Evolutionary conservation across 1,284 basidiomycete species (phyloP).

Genomic region (Pyrrhoderma lamaoense): DNA sequence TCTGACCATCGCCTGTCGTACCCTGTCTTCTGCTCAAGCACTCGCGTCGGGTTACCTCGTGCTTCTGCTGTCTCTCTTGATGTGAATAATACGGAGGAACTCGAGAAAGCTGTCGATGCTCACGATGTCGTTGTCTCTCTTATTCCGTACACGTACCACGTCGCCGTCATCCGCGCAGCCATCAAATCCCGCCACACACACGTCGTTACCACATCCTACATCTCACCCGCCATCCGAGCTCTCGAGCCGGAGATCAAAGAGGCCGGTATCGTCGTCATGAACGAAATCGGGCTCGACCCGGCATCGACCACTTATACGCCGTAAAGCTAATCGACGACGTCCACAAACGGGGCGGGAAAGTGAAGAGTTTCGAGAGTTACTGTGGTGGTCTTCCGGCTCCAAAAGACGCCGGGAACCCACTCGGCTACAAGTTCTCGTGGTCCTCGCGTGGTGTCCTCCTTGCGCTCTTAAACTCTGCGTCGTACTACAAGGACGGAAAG

Average conservation of each 20-base stretch:
- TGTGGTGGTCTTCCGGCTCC: slow-evolving; percentile 96
- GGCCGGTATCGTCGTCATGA: slow-evolving; percentile 93
- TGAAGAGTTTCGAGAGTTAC: slow-evolving; percentile 94
- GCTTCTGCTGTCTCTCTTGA: slow-evolving; percentile 79
- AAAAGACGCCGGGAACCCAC: slow-evolving; percentile 85
- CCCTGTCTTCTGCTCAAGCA: slow-evolving; percentile 65
- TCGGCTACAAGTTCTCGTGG: slow-evolving; percentile 99
- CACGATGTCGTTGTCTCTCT: slow-evolving; percentile 95
- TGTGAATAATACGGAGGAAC: slow-evolving; percentile 64
- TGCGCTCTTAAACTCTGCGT: slow-evolving; percentile 88
- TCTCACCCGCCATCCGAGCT: slow-evolving; percentile 82
- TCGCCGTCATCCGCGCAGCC: slow-evolving; percentile 87
- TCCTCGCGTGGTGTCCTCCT: slow-evolving; percentile 94
- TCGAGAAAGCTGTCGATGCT: slow-evolving; percentile 76
- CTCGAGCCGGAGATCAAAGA: slow-evolving; percentile 80
- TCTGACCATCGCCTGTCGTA: slow-evolving; percentile 88
- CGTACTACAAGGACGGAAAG: slow-evolving; percentile 68
- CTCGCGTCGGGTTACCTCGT: slow-evolving; percentile 63
- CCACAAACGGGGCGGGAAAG: slow-evolving; percentile 91
- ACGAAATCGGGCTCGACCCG: slow-evolving; percentile 97
- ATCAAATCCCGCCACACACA: slow-evolving; percentile 93
- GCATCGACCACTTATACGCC: slow-evolving; percentile 93
- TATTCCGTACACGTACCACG: slow-evolving; percentile 94
- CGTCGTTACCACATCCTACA: slow-evolving; percentile 96
- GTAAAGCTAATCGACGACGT: slow-evolving; percentile 96